Base-by-base conservation (phyloP, 2,329 filamentous ascomycete genomes). In the Aspergillus quadrilineatus region DNA sequence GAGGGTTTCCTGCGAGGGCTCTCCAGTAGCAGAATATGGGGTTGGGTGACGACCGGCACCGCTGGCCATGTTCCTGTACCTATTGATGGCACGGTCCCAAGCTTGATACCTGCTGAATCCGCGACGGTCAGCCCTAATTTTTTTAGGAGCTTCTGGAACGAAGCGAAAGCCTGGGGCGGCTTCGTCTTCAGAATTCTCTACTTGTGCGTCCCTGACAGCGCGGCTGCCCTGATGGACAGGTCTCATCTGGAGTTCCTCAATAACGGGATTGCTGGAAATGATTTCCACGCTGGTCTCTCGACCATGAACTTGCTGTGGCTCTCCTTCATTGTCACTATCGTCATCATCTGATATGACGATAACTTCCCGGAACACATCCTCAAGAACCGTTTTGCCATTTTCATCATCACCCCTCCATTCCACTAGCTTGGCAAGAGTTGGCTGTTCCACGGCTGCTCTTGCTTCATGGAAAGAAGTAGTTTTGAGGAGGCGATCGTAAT, bases 291-390 rank as follows among this genome's bases (percentile, higher is more conserved):
- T 78, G 17, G 67, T 65, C 59, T 75, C 70, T 44, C 70, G 71
- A 39, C 70, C 67, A 50, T 50, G 58, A 44, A 65, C 50, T 46
- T 58, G 60, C 29, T 63, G 53, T 7, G 62, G 60, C 32, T 65
- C 61, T 49, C 73, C 75, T 50, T 76, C 75, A 28, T 69, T 69
- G 43, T 77, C 75, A 50, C 74, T 75, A 43, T 83, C 81, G 52
- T 85, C 82, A 62, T 85, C 83, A 65, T 85, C 83, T 52, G 84
- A 83, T 54, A 87, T 81, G 52, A 86, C 80, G 63, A 87, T 85
- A 56, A 85, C 81, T 69, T 87, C 85, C 49, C 82, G 80, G 52
- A 87, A 83, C 30, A 85, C 81, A 62, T 86, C 83, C 65, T 86
- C 83, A 22, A 86, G 73, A 51, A 82, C 82, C 43, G 75, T 74